Base-by-base conservation (phyloP, 805 yeast genomes). In the Yamadazyma akitaensis region DNA sequence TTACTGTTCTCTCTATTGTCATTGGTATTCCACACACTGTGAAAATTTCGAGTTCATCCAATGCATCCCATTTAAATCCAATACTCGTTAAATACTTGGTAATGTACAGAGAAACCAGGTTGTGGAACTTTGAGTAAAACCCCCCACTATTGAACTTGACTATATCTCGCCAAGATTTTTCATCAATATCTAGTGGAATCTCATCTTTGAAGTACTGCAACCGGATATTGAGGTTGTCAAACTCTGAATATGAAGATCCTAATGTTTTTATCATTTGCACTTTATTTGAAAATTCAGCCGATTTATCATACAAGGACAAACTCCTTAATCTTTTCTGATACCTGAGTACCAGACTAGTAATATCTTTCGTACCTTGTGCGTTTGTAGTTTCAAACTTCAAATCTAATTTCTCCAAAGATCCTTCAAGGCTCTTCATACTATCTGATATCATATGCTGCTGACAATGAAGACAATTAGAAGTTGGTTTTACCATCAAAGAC, bases 381-480 rank as follows among this genome's bases (percentile, higher is more conserved):
- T 46, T 53, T 2, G 54, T 46, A 10, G 53, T 41, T 39, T 57
- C 62, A 37, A 53, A 45, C 18, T 40, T 43, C n/a, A 56, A 25
- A 37, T 49, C 51, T 3, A 55, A 38, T 2, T 36, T 37, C 12
- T 38, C 30, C 21, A 57, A 49, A 33, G 53, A 50, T 28, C 49
- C 39, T 8, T 40, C 19, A 2, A 53, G 32, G 21, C 36, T 43
- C 3, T 17, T 37, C 9, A 59, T 25, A 3, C 50, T 16, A 0
- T 37, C 26, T 8, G 47, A 31, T 0, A 53, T 21, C 36, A 51
- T 37, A n/a, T 46, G 16, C 11, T 42, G 38, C 40, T 60, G 63
- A 32, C 64, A 61, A 7, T 44, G 45, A 3, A 59, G 40, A 46
- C 64, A 60, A 42, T 60, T 53, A 30, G 46, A 48, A 1, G 63